These are phyloP conservation scores for Boletus rubroflammeus DNA, from an alignment of 768 basidiomycete species.

Conservation along the genomic window DNA sequence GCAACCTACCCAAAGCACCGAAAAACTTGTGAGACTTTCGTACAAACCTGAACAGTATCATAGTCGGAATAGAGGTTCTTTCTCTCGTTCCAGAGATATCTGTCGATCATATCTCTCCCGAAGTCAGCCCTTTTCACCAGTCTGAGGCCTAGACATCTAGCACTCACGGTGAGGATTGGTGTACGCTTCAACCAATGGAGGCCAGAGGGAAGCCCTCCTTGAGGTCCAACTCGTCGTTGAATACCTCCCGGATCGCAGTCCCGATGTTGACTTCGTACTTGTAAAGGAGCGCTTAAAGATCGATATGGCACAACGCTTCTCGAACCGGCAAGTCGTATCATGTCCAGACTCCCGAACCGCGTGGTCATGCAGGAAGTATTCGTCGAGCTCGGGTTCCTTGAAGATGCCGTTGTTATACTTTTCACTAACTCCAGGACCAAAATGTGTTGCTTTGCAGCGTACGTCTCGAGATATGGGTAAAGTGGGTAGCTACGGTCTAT, in stretches of 20 bases:
- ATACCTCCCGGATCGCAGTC: slow-evolving; percentile 95
- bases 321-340: slow-evolving; percentile 95
- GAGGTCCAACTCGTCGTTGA: no score
- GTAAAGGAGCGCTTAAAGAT: slow-evolving; percentile 92
- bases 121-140: slow-evolving; percentile 78
- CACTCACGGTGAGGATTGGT: slow-evolving; percentile 57
- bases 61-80: slow-evolving; percentile 95
- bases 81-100: slow-evolving; percentile 94
- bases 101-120: slow-evolving; percentile 82
- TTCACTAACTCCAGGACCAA: slow-evolving; percentile 93
- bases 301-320: slow-evolving; percentile 95
- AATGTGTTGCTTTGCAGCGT: slow-evolving; percentile 85
- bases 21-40: slow-evolving; percentile 92
- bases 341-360: slow-evolving; percentile 95
- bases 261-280: slow-evolving; percentile 99
- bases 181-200: slow-evolving; percentile 70
- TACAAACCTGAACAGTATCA: slow-evolving; percentile 86
- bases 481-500: slow-evolving; percentile 98
- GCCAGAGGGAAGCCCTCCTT: slow-evolving; percentile 87
- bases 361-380: slow-evolving; percentile 96
- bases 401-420: slow-evolving; percentile 85
- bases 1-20: slow-evolving; percentile 96
- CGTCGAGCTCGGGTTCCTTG: slow-evolving; percentile 86
- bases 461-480: slow-evolving; percentile 96
- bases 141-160: slow-evolving; percentile 51